Percentiles rank a stretch among this genome's conserved stretches.
Conservation (phyloP, 73 alveolate genomes). For the Tetrahymena malaccensis region DNA sequence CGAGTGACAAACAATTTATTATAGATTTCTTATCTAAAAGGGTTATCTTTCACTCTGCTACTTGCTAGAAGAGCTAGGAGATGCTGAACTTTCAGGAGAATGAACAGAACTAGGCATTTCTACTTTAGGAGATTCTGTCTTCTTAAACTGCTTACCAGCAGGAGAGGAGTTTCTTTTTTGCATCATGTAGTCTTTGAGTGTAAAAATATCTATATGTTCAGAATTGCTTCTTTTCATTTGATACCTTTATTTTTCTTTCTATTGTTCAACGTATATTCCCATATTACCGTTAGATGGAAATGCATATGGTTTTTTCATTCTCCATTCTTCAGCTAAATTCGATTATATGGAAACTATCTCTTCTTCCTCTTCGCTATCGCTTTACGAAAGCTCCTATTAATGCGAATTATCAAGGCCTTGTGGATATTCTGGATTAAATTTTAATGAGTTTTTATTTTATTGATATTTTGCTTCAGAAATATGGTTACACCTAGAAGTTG, state of each 20-base stretch:
- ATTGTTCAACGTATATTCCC: neutral
- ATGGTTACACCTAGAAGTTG: neutral
- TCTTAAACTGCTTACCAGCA: neutral
- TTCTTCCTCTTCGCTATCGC: neutral
- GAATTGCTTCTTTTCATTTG: neutral
- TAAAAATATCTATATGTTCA: neutral
- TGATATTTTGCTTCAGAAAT: neutral
- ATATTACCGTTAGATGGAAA: neutral
- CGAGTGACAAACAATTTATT: neutral
- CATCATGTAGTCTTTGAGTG: neutral
- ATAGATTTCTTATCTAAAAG: neutral
- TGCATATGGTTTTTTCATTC: neutral
- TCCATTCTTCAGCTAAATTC: neutral
- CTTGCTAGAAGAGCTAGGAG: neutral
- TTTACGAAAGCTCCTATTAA: neutral
- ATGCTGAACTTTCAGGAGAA: neutral
- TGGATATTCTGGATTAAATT: neutral
- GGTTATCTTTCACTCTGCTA: neutral
- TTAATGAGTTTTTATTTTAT: neutral
- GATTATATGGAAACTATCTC: neutral
- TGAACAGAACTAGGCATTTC: neutral
- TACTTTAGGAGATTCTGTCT: neutral
- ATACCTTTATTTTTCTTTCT: neutral
- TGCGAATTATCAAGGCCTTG: neutral
- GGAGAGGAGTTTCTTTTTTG: neutral